A percentile compares a stretch with the other conserved stretches of the same genome.
Evolutionary conservation across 441 rosid genomes (phyloP).

Genomic region (Hura crepitans): DNA sequence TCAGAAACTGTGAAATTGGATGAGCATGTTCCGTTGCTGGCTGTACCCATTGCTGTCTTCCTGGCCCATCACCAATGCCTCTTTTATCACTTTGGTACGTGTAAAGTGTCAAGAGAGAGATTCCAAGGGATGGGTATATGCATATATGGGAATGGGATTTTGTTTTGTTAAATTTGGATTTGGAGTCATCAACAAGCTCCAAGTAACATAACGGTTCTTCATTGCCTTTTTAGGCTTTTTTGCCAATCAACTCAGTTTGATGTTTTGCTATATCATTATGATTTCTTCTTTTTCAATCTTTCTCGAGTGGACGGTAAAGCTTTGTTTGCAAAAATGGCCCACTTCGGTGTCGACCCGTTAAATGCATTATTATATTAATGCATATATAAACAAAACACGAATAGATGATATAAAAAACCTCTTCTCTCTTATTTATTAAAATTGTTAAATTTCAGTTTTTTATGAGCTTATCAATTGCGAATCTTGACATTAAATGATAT

Average conservation of each 20-base stretch:
- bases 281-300: conserved; percentile 4
- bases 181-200: conserved; percentile 21
- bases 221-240: background rate
- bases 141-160: background rate
- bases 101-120: conserved; percentile 5
- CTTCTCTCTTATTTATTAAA: too few relatives aligned
- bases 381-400: too few relatives aligned
- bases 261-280: background rate
- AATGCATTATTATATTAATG: background rate
- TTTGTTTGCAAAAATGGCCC: background rate
- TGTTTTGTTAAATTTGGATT: conserved; percentile 16
- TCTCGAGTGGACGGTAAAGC: background rate
- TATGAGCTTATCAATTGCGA: too few relatives aligned
- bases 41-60: background rate
- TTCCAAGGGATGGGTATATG: background rate
- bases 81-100: background rate
- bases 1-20: conserved; percentile 1
- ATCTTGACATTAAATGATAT: too few relatives aligned
- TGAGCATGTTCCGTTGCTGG: conserved; percentile 17
- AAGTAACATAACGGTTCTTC: conserved; percentile 1
- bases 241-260: background rate
- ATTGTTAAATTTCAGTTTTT: too few relatives aligned
- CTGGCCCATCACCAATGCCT: background rate
- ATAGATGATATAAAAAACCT: too few relatives aligned
- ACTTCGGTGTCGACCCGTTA: background rate